Percentiles rank a stretch among this genome's conserved stretches.
These are phyloP conservation scores for Pascua sp. DNA, from an alignment of 1,284 basidiomycete species.

Conservation along the genomic window DNA sequence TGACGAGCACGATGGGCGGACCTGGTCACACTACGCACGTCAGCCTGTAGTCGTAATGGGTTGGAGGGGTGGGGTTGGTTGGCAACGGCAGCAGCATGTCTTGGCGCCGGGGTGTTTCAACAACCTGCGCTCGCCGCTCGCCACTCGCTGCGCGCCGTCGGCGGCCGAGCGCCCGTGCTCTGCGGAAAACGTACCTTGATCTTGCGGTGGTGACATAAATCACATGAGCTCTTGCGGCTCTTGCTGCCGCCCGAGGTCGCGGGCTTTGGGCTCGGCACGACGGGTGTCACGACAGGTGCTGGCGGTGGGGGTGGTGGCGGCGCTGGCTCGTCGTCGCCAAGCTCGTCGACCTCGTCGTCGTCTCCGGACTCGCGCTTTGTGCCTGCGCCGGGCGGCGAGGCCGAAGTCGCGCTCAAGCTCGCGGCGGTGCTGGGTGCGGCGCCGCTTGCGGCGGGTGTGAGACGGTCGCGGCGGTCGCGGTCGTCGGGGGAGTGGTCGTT, in stretches of 20 bases:
- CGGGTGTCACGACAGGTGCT: not conserved
- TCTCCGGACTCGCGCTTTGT: not conserved
- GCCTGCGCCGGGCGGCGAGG: not conserved
- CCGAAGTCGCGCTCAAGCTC: not conserved
- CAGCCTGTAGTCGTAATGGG: not conserved
- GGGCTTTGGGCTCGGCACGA: slow-evolving; percentile 19
- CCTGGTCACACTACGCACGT: slow-evolving; percentile 37
- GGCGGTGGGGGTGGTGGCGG: slow-evolving; percentile 2
- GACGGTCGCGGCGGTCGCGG: not conserved
- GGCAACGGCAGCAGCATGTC: not conserved
- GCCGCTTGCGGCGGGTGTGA: not conserved
- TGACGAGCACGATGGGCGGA: slow-evolving; percentile 34
- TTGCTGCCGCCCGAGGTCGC: slow-evolving; percentile 12
- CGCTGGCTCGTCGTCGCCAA: slow-evolving; percentile 16
- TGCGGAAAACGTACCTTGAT: slow-evolving; percentile 31
- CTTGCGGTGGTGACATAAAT: slow-evolving; percentile 41
- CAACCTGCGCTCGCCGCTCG: too few species aligned
- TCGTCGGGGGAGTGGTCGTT: slow-evolving; percentile 8
- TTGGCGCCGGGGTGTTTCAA: not conserved
- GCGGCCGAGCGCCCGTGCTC: too few species aligned
- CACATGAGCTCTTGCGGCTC: slow-evolving; percentile 38
- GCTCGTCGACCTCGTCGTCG: slow-evolving; percentile 26
- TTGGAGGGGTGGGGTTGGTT: not conserved
- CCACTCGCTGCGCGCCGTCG: too few species aligned
- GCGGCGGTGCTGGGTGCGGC: not conserved